Conservation (phyloP, 2,329 filamentous ascomycete genomes). For the Capronia coronata region DNA sequence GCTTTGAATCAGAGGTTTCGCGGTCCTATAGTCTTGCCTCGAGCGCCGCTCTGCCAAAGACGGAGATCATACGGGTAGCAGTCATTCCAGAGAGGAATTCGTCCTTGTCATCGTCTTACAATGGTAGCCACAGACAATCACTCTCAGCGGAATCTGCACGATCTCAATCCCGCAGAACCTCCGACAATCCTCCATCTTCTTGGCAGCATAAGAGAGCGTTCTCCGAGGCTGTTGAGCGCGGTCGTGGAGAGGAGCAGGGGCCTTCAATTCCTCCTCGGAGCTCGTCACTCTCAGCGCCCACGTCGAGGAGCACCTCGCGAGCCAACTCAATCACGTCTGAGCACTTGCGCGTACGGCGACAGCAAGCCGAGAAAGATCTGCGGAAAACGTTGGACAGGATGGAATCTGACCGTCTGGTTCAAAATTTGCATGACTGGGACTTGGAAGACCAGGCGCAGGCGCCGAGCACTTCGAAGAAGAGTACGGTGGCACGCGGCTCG, state of each 20-base stretch:
- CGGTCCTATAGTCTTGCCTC: conserved; percentile 33
- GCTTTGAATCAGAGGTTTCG: conserved; percentile 39
- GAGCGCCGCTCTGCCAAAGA: conserved; percentile 30
- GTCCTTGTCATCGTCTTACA: conserved; percentile 38
- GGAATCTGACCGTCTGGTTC: conserved; percentile 26
- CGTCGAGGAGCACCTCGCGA: conserved; percentile 41
- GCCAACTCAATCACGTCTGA: conserved; percentile 42
- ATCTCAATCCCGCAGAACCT: conserved; percentile 33
- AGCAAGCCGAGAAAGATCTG: conserved; percentile 27
- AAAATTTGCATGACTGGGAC: conserved; percentile 11
- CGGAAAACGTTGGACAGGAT: conserved; percentile 28
- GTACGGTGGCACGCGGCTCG: not conserved
- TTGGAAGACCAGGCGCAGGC: not conserved
- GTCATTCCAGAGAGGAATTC: conserved; percentile 44
- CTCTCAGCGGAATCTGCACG: conserved; percentile 36
- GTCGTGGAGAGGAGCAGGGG: conserved; percentile 30
- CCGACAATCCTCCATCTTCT: conserved; percentile 33
- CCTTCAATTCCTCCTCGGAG: conserved; percentile 38
- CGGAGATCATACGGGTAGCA: conserved; percentile 43
- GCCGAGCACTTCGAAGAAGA: not conserved
- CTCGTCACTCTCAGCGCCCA: conserved; percentile 44
- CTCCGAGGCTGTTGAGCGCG: conserved; percentile 36
- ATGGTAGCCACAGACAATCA: conserved; percentile 36
- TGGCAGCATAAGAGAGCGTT: conserved; percentile 35
- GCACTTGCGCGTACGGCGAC: conserved; percentile 32